Conservation (phyloP, 345 rosid genomes). For the Clarkia xantiana region DNA sequence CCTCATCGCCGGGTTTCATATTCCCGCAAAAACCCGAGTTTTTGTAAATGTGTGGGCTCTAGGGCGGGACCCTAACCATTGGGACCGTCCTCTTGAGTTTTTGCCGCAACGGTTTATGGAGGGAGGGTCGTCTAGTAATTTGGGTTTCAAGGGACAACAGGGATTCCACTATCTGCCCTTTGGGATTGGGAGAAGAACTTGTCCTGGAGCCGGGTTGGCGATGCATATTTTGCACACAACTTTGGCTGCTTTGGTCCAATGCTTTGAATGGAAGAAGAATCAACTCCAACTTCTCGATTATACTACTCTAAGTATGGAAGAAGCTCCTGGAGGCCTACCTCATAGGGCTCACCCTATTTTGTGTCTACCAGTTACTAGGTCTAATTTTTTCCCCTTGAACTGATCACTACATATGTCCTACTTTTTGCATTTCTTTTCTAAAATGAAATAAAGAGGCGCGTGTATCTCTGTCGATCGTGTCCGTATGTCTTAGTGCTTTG, state of each 20-base stretch:
- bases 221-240: constrained; percentile 17
- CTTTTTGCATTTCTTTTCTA: too few relatives aligned
- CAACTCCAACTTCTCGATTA: constrained; percentile 4
- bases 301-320: constrained; percentile 16
- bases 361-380: constrained; percentile 17
- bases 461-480: too few relatives aligned
- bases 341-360: constrained; percentile 20
- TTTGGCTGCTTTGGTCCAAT: constrained; percentile 24
- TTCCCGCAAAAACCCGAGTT: constrained; percentile 41
- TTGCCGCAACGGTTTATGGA: constrained; percentile 46
- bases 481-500: too few relatives aligned
- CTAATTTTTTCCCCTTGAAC: constrained; percentile 7
- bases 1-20: constrained; percentile 19
- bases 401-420: background rate
- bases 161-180: constrained; percentile 25
- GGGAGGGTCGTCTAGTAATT: constrained; percentile 13
- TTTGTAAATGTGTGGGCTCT: constrained; percentile 46
- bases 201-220: constrained; percentile 36
- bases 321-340: constrained; percentile 22
- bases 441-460: too few relatives aligned
- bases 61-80: constrained; percentile 34
- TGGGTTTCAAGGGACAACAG: constrained; percentile 35
- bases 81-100: constrained; percentile 43
- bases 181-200: constrained; percentile 26
- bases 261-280: constrained; percentile 29